Conservation (phyloP, 495 filamentous ascomycete genomes). For the Penicillium coprophilum region DNA sequence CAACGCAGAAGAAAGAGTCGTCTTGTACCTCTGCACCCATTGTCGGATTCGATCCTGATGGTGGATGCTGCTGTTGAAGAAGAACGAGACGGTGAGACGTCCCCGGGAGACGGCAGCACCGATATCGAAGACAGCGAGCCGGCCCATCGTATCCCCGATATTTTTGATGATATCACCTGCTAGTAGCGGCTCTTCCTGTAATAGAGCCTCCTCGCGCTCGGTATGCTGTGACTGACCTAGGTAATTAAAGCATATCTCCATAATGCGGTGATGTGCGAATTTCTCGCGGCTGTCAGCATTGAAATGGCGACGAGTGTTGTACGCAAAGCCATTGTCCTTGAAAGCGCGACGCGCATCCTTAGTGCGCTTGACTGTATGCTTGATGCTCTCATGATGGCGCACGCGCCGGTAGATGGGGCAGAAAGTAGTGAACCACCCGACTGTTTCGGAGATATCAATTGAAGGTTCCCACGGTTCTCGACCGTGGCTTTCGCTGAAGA, state of each 20-base stretch:
- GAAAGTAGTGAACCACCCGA: constrained; percentile 52
- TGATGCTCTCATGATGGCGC: constrained; percentile 24
- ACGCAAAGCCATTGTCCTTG: neutral
- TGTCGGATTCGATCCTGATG: constrained; percentile 1
- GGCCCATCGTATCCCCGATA: constrained; percentile 7
- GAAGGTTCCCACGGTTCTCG: constrained; percentile 38
- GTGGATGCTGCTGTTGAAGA: neutral
- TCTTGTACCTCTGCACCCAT: constrained; percentile 1
- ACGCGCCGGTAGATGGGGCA: constrained; percentile 15
- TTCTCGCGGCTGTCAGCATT: neutral
- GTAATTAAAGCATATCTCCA: constrained; percentile 5
- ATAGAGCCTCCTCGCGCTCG: constrained; percentile 1
- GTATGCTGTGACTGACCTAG: neutral
- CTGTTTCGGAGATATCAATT: constrained; percentile 46
- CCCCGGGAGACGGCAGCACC: neutral
- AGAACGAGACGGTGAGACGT: neutral
- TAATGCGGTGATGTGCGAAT: neutral
- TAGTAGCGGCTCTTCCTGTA: no score
- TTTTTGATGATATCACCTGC: neutral
- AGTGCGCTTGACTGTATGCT: no score
- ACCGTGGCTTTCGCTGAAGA: constrained; percentile 49
- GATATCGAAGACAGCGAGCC: constrained; percentile 8
- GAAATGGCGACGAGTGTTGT: neutral
- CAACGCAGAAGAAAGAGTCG: neutral
- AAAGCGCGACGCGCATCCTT: neutral